Base-by-base conservation (phyloP, 139 green algal genomes). In the Chlorella sorokiniana region DNA sequence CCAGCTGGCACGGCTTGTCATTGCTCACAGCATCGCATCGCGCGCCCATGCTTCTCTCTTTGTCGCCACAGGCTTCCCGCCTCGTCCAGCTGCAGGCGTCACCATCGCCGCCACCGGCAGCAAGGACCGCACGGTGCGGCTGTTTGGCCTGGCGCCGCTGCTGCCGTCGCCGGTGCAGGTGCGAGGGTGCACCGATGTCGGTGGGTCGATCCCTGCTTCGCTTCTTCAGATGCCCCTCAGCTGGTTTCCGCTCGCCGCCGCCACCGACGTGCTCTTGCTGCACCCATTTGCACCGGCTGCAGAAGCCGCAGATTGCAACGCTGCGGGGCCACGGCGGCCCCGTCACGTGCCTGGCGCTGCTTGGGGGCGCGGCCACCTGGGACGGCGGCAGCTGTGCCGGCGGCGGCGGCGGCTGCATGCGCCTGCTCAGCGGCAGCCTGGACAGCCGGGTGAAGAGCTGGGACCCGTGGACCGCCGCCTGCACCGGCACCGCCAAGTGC, bases 111-210 rank as follows among this genome's bases (percentile, higher is more conserved):
- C 77, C 35, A 83, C 77, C 0, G 77, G 77, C 45, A 41, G 64
- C 35, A 83, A 83, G 64, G 77, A 82, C 23, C 63, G 77, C 22
- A 51, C 51, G 37, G 44, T 83, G 64, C 44, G 65, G 64, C 45
- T 83, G 45, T 83, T 45, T 45, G 77, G 77, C 2, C 64, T 83
- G 77, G 77, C 77, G 3, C 77, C 77, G 25, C 64, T 83, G 33
- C 41, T 83, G 77, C 64, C 64, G 35, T 83, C 77, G 10, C 64
- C 77, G 1, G 77, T 83, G 37, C 64, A 65, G 56, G 56, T 65
- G 56, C 18, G 56, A 45, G n/a, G n/a, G 48, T 16, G 48, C 16
- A 16, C 48, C 8, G 63, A 22, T 44, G 31, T 11, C 14, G 31
- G 8, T 65, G 22, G n/a, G 63, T n/a, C n/a, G n/a, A n/a, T n/a